phyloP scores from a whole-genome alignment of 129 eudicot species.

The Centaurea solstitialis region DNA sequence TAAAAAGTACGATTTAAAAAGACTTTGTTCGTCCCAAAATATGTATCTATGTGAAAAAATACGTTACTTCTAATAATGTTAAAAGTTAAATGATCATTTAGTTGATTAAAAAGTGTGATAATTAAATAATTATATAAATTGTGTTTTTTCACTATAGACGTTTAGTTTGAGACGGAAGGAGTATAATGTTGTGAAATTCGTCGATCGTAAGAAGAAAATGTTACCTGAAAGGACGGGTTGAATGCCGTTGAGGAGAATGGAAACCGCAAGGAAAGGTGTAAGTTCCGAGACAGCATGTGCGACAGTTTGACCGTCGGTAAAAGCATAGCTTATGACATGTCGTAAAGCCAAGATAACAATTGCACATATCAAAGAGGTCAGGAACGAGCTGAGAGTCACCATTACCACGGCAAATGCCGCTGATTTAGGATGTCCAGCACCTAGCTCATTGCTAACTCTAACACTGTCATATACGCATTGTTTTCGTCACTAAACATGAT shows the following conservation, averaged over 20 bases:
- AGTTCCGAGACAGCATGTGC: constrained; percentile 51
- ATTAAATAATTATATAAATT: no score
- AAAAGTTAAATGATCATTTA: no score
- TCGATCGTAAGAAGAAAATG: no score
- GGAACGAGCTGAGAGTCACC: constrained; percentile 38
- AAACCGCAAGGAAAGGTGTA: constrained; percentile 40
- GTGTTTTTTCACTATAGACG: no score
- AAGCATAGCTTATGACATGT: constrained; percentile 43
- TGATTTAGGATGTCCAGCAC: constrained; percentile 57
- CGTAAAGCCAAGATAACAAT: constrained; percentile 33
- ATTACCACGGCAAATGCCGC: constrained; percentile 44
- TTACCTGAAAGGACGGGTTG: constrained; percentile 62
- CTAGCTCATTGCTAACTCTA: constrained; percentile 60
- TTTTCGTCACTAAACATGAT: neutral
- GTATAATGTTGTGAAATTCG: no score
- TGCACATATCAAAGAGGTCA: constrained; percentile 39
- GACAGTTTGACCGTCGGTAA: constrained; percentile 44
- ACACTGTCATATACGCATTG: constrained; percentile 34
- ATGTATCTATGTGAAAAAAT: no score
- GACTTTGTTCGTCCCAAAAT: no score
- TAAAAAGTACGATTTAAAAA: no score
- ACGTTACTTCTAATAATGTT: no score
- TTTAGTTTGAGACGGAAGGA: no score
- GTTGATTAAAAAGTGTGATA: no score
- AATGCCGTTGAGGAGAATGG: constrained; percentile 49